Base-by-base conservation (phyloP, 129 eudicot species). In the Heracleum sosnowskyi region DNA sequence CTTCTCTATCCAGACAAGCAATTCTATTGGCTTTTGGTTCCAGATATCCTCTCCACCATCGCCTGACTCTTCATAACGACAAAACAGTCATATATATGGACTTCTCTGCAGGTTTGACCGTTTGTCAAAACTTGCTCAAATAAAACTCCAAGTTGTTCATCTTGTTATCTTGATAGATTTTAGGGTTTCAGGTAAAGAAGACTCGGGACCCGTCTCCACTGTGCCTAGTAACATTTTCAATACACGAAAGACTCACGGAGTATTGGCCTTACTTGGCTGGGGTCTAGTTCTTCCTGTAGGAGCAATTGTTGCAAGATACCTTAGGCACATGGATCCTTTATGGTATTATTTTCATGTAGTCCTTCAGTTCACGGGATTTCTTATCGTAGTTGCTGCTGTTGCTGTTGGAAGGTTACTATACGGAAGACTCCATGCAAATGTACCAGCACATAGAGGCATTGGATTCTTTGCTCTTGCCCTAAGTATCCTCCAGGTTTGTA, bases 261-360 rank as follows among this genome's bases (percentile, higher is more conserved):
- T 83, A 55, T 68, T 95, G 86, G 93, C 88, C 33, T 24, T 95
- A 20, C 76, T 95, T 5, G 96, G 88, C 63, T 95, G 99, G 99
- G 97, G 96, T 18, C 77, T 95, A 20, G 83, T 92, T 39, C 84
- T 91, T 55, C 99, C 99, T 24, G 70, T 77, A 60, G 99, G 99
- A 29, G 96, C 97, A 60, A 87, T 92, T 75, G 40, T 87, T 18
- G 96, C 97, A 18, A 84, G 97, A 87, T 90, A 90, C 76, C 81
- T 95, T 39, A 91, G 79, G 86, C 96, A 88, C 18, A 78, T 80
- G 51, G 96, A 91, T 24, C 89, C 88, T 7, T 73, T 90, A 57
- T 95, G 99, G 99, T 95, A 80, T 78, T 90, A 87, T 80, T 77
- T 95, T 77, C 99, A 95, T 46, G 74, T 88, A 7, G 69, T 39